A percentile compares a stretch with the other conserved stretches of the same genome.
Evolutionary conservation across 495 filamentous ascomycete species (phyloP).

Genomic region (Viridothelium virens): DNA sequence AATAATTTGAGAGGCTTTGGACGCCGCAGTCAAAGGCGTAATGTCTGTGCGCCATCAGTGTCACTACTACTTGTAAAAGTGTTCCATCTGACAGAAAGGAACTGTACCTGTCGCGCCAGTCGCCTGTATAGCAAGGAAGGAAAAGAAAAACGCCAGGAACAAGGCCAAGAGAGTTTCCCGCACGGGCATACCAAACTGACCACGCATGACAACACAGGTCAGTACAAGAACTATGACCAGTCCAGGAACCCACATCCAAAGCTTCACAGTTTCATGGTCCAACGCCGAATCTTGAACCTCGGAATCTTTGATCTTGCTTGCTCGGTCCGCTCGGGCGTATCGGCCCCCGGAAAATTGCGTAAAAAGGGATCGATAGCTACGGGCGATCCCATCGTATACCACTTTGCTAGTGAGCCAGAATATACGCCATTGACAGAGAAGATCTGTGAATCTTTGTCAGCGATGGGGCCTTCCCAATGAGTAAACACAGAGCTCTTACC

Average conservation of each 20-base stretch:
- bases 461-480: background rate
- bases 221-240: slow-evolving; percentile 46
- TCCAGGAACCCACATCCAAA: slow-evolving; percentile 54
- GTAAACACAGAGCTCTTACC: slow-evolving; percentile 25
- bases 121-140: slow-evolving; percentile 60
- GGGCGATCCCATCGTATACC: slow-evolving; percentile 41
- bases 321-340: slow-evolving; percentile 32
- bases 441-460: slow-evolving; percentile 31
- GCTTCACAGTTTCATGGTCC: slow-evolving; percentile 48
- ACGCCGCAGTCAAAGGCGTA: slow-evolving; percentile 55
- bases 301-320: slow-evolving; percentile 14
- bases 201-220: slow-evolving; percentile 50
- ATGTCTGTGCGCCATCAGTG: slow-evolving; percentile 36
- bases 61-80: background rate
- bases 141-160: slow-evolving; percentile 58
- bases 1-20: slow-evolving; percentile 61
- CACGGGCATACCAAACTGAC: slow-evolving; percentile 55
- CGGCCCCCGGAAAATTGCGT: slow-evolving; percentile 25
- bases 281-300: slow-evolving; percentile 46
- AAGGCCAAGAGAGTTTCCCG: slow-evolving; percentile 55
- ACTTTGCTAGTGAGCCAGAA: slow-evolving; percentile 47
- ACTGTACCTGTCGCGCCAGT: slow-evolving; percentile 44
- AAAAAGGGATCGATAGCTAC: slow-evolving; percentile 17
- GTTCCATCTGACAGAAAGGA: background rate
- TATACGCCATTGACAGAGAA: slow-evolving; percentile 54